Evolutionary conservation across 257 asterid species (phyloP).

Genomic region (Solanum microdontum): DNA sequence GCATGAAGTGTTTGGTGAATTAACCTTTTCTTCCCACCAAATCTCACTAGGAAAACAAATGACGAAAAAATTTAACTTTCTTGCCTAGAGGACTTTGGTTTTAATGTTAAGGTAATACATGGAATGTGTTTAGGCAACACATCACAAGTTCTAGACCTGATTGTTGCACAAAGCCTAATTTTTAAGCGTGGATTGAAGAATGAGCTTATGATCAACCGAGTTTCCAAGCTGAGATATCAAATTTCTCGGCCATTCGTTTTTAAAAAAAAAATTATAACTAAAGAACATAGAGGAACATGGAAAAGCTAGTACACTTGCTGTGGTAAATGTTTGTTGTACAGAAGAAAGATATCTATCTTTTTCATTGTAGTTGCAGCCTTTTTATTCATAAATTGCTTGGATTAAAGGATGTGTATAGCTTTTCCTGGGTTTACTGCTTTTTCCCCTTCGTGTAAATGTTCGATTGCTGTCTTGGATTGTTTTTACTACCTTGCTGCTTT

Average conservation of each 20-base stretch:
- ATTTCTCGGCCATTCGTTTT: neutral
- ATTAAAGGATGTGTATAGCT: neutral
- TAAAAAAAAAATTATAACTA: neutral
- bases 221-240: neutral
- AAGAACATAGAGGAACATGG: neutral
- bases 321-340: neutral
- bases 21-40: neutral
- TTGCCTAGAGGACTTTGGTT: neutral
- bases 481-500: neutral
- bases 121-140: neutral
- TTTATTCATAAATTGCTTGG: neutral
- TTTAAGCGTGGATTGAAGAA: neutral
- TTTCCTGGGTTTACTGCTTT: neutral
- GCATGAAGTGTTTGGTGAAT: neutral
- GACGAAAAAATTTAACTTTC: neutral
- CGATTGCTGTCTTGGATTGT: neutral
- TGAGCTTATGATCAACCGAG: neutral
- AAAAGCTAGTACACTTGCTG: neutral
- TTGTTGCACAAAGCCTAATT: neutral
- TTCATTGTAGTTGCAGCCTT: neutral
- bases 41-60: neutral
- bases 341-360: neutral
- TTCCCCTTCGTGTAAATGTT: neutral
- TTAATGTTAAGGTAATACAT: neutral
- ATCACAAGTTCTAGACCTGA: neutral